Conservation (phyloP, 1,284 basidiomycete species). For the Chalciporus sp. region DNA sequence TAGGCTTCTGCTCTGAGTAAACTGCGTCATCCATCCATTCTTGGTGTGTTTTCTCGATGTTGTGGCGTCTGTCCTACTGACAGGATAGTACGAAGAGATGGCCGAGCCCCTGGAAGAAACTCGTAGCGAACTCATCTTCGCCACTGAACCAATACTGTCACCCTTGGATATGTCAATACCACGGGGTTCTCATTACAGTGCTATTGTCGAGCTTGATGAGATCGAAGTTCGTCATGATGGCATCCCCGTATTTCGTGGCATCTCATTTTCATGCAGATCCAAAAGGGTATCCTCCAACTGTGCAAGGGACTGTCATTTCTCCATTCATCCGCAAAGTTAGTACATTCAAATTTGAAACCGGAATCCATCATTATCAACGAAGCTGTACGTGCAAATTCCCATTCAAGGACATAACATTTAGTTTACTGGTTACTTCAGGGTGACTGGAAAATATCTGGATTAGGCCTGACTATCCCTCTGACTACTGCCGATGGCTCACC, state of each 20-base stretch:
- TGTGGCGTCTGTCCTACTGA: conserved; percentile 11
- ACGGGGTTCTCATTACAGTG: conserved; percentile 54
- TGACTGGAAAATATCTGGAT: conserved; percentile 96
- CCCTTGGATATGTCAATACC: conserved; percentile 77
- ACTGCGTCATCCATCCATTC: conserved; percentile 90
- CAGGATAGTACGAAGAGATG: conserved; percentile 65
- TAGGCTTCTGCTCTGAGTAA: conserved; percentile 86
- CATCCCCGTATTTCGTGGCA: conserved; percentile 9
- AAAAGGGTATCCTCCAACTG: conserved; percentile 94
- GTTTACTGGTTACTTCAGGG: conserved; percentile 55
- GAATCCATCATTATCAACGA: conserved; percentile 88
- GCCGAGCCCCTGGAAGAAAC: conserved; percentile 98
- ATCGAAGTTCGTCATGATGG: conserved; percentile 67
- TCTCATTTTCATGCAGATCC: conserved; percentile 64
- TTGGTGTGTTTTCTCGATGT: conserved; percentile 54
- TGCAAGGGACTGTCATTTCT: conserved; percentile 94
- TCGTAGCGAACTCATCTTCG: conserved; percentile 85
- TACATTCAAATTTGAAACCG: conserved; percentile 90
- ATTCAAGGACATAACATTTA: not conserved
- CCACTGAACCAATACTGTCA: conserved; percentile 87
- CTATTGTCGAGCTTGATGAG: conserved; percentile 80
- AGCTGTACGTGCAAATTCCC: conserved; percentile 56
- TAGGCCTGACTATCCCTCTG: conserved; percentile 86
- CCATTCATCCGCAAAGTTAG: conserved; percentile 87
- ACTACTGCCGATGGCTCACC: conserved; percentile 69